Conservation (phyloP, 495 filamentous ascomycete genomes). For the Neurospora tetrasperma region DNA sequence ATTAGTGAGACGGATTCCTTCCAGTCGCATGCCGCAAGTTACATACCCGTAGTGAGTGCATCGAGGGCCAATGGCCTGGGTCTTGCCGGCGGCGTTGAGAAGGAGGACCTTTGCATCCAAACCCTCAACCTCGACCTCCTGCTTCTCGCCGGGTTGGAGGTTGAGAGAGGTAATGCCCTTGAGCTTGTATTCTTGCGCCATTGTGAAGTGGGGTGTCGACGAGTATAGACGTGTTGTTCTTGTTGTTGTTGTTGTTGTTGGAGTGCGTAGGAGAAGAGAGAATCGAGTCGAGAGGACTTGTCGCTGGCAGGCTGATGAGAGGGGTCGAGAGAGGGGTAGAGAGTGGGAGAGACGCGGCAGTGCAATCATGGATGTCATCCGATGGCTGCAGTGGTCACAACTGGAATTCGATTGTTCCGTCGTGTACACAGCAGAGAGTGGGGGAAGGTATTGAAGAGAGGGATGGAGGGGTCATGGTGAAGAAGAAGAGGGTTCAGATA, state of each 20-base stretch:
- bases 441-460: not conserved
- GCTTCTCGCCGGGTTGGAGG: constrained; percentile 68
- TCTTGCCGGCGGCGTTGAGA: constrained; percentile 59
- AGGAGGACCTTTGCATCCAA: constrained; percentile 80
- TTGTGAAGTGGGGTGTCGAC: constrained; percentile 9
- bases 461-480: not conserved
- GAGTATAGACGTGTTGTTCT: not conserved
- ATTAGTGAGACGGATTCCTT: not conserved
- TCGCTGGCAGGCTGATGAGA: not conserved
- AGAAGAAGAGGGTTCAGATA: no score
- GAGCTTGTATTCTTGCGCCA: constrained; percentile 72
- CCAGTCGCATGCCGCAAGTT: not conserved
- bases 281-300: not conserved
- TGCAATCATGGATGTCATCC: not conserved
- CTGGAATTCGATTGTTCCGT: no score
- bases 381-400: not conserved
- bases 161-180: constrained; percentile 65
- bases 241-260: not conserved
- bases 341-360: not conserved
- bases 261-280: not conserved
- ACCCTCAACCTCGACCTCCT: constrained; percentile 83
- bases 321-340: not conserved
- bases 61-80: constrained; percentile 71
- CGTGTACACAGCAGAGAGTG: no score
- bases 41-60: constrained; percentile 75